phyloP scores from a whole-genome alignment of 352 stramenopile genomes.

The Peronospora farinosa region DNA sequence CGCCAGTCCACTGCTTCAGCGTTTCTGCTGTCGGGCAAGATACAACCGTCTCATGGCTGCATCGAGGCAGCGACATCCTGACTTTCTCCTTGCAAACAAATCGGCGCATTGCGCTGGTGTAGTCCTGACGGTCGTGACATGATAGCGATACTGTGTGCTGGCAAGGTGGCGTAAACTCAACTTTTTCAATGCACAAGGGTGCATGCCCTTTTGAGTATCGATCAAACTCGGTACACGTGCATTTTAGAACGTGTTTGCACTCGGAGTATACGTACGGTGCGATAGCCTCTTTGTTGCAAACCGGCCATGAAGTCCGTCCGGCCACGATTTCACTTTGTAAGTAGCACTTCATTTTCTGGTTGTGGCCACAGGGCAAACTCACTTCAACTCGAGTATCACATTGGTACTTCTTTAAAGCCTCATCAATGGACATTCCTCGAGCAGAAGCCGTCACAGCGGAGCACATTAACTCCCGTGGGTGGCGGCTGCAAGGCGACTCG shows the following conservation, averaged over 20 bases:
- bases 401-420: constrained; percentile 45
- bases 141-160: constrained; percentile 52
- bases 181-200: constrained; percentile 45
- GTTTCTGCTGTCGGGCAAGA: constrained; percentile 40
- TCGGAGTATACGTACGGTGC: constrained; percentile 58
- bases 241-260: constrained; percentile 63
- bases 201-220: constrained; percentile 33
- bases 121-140: constrained; percentile 50
- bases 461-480: constrained; percentile 50
- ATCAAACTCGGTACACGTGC: constrained; percentile 62
- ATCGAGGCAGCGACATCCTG: constrained; percentile 48
- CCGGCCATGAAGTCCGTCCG: constrained; percentile 30
- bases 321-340: constrained; percentile 38
- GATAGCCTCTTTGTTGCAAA: constrained; percentile 52
- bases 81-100: constrained; percentile 60
- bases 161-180: constrained; percentile 61
- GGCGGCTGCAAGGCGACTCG: constrained; percentile 57
- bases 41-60: constrained; percentile 47
- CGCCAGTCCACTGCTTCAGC: constrained; percentile 48
- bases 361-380: constrained; percentile 59
- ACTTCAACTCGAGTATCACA: constrained; percentile 53
- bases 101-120: constrained; percentile 14
- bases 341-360: constrained; percentile 45
- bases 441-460: constrained; percentile 33
- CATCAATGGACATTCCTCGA: constrained; percentile 20